phyloP scores from a whole-genome alignment of 805 yeast species.

The Metschnikowia drakensbergensis region DNA sequence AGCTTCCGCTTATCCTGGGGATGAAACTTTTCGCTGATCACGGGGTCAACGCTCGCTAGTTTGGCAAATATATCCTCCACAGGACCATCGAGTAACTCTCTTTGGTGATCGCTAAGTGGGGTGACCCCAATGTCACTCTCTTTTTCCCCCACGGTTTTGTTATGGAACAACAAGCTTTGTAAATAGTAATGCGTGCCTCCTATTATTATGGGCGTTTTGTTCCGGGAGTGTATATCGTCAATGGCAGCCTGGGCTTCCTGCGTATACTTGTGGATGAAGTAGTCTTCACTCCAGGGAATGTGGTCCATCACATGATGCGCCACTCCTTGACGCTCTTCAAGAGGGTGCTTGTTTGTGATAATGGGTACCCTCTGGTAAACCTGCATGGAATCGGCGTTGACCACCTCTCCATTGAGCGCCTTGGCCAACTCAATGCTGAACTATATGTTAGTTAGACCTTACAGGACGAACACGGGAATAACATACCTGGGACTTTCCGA shows the following conservation, averaged over 20 bases:
- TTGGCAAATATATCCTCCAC: slow-evolving; percentile 46
- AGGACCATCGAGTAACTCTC: slow-evolving; percentile 51
- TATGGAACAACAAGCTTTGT: slow-evolving; percentile 69
- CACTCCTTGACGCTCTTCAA: slow-evolving; percentile 66
- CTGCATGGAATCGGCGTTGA: slow-evolving; percentile 97
- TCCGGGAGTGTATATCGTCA: slow-evolving; percentile 58
- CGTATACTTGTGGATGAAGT: slow-evolving; percentile 74
- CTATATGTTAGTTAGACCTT: slow-evolving; percentile 22
- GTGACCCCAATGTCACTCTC: slow-evolving; percentile 21
- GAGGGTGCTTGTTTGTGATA: slow-evolving; percentile 91
- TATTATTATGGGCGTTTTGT: slow-evolving; percentile 79
- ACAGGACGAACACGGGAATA: neutral
- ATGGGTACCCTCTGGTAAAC: slow-evolving; percentile 70
- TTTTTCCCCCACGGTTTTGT: slow-evolving; percentile 52
- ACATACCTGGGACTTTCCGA: slow-evolving; percentile 80
- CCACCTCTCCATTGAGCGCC: slow-evolving; percentile 76
- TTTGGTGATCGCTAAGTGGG: slow-evolving; percentile 33
- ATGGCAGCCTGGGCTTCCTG: slow-evolving; percentile 64
- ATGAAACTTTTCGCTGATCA: slow-evolving; percentile 76
- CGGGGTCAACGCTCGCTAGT: slow-evolving; percentile 60
- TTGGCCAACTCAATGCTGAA: slow-evolving; percentile 76
- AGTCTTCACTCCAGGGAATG: slow-evolving; percentile 74
- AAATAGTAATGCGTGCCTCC: slow-evolving; percentile 97
- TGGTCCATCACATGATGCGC: slow-evolving; percentile 88
- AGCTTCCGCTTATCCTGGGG: slow-evolving; percentile 84